Percentiles rank a stretch among this genome's conserved stretches.
phyloP scores from a whole-genome alignment of 352 stramenopile species.

The Thalassiosira livingstoniorum region DNA sequence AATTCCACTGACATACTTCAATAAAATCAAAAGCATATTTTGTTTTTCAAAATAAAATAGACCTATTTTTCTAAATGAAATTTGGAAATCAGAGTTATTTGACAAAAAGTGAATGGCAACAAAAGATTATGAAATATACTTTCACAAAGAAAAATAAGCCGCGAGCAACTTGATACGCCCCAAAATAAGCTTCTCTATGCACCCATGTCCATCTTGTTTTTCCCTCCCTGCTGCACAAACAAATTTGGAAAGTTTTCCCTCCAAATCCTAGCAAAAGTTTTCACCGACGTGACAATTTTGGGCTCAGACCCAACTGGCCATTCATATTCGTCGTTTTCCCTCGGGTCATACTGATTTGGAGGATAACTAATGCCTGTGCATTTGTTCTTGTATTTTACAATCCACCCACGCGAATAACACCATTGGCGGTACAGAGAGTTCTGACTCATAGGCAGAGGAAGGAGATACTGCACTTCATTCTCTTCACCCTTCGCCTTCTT shows the following conservation, averaged over 20 bases:
- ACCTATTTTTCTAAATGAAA: too few species aligned
- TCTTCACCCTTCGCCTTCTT: neutral
- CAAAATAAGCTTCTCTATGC: neutral
- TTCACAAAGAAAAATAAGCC: too few species aligned
- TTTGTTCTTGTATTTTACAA: neutral
- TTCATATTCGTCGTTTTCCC: neutral
- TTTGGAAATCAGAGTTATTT: too few species aligned
- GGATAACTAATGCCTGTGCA: neutral
- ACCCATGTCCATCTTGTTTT: neutral
- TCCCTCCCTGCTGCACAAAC: neutral
- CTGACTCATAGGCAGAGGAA: neutral
- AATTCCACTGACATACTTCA: too few species aligned
- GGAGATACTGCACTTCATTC: neutral
- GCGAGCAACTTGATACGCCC: too few species aligned
- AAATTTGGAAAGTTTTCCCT: slow-evolving; percentile 8
- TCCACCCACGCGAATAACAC: neutral
- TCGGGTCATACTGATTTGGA: neutral
- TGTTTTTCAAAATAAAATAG: too few species aligned
- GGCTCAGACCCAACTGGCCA: neutral
- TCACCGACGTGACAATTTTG: neutral
- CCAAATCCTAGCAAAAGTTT: neutral
- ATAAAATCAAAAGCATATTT: too few species aligned
- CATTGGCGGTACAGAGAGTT: neutral
- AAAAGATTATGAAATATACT: too few species aligned
- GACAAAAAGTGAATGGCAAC: too few species aligned